These are phyloP conservation scores for Solanum chmielewskii DNA, from an alignment of 257 asterid species.

Conservation along the genomic window DNA sequence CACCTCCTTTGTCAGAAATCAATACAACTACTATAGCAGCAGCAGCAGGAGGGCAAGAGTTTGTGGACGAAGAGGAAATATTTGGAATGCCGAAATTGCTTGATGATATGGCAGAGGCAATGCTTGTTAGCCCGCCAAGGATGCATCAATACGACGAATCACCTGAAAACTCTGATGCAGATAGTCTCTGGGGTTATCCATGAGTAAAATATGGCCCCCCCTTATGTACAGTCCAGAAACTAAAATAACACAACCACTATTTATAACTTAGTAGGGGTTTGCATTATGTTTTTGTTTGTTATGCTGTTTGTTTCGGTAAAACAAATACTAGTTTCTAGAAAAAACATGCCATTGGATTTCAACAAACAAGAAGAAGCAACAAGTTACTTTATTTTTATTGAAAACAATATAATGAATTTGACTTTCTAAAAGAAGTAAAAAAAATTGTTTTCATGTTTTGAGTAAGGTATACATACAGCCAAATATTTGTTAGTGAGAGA, in stretches of 20 bases:
- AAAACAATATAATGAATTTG: neutral
- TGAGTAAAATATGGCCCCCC: neutral
- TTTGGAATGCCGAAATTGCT: conserved; percentile 4
- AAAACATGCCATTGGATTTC: neutral
- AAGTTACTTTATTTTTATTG: neutral
- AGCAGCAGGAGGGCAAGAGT: neutral
- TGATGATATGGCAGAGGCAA: conserved; percentile 10
- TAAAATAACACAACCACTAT: neutral
- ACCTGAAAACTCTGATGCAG: neutral
- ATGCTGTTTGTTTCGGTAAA: too few relatives aligned
- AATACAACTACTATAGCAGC: neutral
- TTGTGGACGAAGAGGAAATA: conserved; percentile 1
- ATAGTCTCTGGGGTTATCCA: neutral
- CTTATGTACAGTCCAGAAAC: neutral
- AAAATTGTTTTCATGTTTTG: neutral
- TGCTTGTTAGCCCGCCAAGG: conserved; percentile 3
- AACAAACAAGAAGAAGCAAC: neutral
- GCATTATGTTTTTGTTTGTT: neutral
- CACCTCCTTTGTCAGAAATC: neutral
- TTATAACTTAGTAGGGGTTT: neutral
- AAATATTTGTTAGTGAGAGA: neutral
- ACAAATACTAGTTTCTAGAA: neutral
- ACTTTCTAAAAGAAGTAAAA: neutral
- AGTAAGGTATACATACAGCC: neutral
- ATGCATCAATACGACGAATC: neutral